phyloP scores from a whole-genome alignment of 2,329 filamentous ascomycete genomes.

The Aspergillus sergii region DNA sequence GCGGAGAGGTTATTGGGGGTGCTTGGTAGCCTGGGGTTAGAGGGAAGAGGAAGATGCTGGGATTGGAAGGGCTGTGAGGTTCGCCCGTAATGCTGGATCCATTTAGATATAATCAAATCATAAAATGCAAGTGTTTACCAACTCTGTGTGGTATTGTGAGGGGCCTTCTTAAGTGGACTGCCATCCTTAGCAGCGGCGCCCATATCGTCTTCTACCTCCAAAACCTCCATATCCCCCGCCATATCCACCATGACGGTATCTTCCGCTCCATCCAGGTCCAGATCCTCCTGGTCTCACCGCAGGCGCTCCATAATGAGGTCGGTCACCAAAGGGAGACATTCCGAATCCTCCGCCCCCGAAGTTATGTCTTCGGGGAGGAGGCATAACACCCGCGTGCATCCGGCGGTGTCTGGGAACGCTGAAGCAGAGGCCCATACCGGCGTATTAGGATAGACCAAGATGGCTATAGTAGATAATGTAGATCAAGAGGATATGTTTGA shows the following conservation, averaged over 20 bases:
- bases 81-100: background rate
- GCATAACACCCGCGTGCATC: background rate
- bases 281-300: background rate
- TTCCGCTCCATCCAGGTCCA: background rate
- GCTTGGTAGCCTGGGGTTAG: slow-evolving; percentile 47
- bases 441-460: background rate
- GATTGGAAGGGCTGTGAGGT: slow-evolving; percentile 68
- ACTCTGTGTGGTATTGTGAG: background rate
- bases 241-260: too few species aligned
- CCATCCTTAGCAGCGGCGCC: background rate
- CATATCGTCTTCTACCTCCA: background rate
- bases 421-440: background rate
- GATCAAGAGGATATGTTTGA: background rate
- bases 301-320: background rate
- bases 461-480: background rate
- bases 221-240: too few species aligned
- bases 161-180: background rate
- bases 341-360: too few species aligned
- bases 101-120: background rate
- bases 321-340: too few species aligned
- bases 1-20: slow-evolving; percentile 67
- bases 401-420: background rate
- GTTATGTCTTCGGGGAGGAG: background rate
- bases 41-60: slow-evolving; percentile 66
- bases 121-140: background rate